A percentile compares a stretch with the other conserved stretches of the same genome.
These are phyloP conservation scores for Trichoderma arundinaceum DNA, from an alignment of 2,329 filamentous ascomycete genomes.

Conservation along the genomic window DNA sequence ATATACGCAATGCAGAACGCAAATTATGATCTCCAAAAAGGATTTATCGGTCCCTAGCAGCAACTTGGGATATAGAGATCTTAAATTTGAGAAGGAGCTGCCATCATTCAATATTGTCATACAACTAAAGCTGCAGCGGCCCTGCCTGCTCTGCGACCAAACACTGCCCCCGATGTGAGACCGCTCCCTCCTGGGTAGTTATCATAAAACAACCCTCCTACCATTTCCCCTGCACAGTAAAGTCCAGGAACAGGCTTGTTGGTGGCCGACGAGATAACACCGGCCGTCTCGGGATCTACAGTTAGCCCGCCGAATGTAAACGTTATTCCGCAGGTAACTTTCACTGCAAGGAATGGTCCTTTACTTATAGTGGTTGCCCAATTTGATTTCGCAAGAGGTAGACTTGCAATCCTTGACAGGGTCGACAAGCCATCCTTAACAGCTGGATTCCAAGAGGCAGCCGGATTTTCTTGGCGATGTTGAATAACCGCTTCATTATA, in stretches of 20 bases:
- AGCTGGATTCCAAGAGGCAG: constrained; percentile 61
- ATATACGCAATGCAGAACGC: too few relatives aligned
- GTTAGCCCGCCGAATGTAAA: constrained; percentile 71
- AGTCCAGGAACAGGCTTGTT: constrained; percentile 58
- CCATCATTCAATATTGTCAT: too few relatives aligned
- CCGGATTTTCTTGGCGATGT: constrained; percentile 52
- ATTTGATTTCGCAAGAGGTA: constrained; percentile 65
- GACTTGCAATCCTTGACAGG: constrained; percentile 51
- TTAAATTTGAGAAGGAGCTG: too few relatives aligned
- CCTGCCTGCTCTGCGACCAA: constrained; percentile 50
- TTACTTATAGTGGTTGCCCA: constrained; percentile 66
- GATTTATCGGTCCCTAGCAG: too few relatives aligned
- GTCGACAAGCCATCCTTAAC: constrained; percentile 67
- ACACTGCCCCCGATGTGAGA: constrained; percentile 63
- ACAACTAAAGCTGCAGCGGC: constrained; percentile 39
- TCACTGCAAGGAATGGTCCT: constrained; percentile 66
- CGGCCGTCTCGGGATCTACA: constrained; percentile 59
- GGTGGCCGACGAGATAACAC: constrained; percentile 55
- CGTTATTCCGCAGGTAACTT: constrained; percentile 63
- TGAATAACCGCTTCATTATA: constrained; percentile 64
- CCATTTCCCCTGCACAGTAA: constrained; percentile 68
- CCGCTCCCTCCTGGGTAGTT: constrained; percentile 70
- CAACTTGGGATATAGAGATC: too few relatives aligned
- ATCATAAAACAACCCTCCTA: constrained; percentile 67
- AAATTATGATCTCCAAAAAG: too few relatives aligned